Evolutionary conservation across 2,329 filamentous ascomycete genomes (phyloP), one percentile per base, ranked within the genome.

Genomic region (Colletotrichum lini): DNA sequence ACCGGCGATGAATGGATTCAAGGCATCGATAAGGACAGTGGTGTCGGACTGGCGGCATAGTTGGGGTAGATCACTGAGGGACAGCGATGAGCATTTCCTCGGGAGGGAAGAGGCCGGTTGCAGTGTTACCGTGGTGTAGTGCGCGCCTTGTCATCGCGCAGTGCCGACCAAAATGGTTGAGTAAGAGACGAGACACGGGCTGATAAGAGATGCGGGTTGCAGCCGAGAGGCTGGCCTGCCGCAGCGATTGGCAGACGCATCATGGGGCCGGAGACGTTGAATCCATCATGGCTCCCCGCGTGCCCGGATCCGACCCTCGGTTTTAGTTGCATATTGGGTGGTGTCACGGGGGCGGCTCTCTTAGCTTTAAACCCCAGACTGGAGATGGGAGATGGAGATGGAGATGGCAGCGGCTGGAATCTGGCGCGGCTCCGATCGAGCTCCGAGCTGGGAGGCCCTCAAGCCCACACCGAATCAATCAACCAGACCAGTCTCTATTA

Each of bases 241-340:
- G 54, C 54, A 60, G 21, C 35, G 44, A 45, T 47, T 58, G 54
- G 47, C 50, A 67, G 67, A 61, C 61, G 50, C 4, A 44, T n/a
- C 21, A 67, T 67, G 63, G 63, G 63, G 67, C 57, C 47, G 56
- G 38, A 56, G 56, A 67, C 56, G 56, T 62, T 50, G 49, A 70
- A 45, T 52, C 42, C 63, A 62, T 56, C 44, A 67, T 50, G 10
- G 21, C 58, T 62, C 68, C 68, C 68, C 68, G 63, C 68, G 68
- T 56, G 68, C 67, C 67, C 63, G 67, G 63, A 61, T 52, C 52
- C 66, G 45, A n/a, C 53, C 38, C 58, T 38, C 23, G 30, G 52
- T 42, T 62, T 58, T 38, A 63, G 45, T 68, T 56, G 65, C 50
- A 58, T 59, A 35, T 53, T 49, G 30, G 18, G 56, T 44, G 38